phyloP scores from a whole-genome alignment of 331 rosid species.

The Stylosanthes scabra region DNA sequence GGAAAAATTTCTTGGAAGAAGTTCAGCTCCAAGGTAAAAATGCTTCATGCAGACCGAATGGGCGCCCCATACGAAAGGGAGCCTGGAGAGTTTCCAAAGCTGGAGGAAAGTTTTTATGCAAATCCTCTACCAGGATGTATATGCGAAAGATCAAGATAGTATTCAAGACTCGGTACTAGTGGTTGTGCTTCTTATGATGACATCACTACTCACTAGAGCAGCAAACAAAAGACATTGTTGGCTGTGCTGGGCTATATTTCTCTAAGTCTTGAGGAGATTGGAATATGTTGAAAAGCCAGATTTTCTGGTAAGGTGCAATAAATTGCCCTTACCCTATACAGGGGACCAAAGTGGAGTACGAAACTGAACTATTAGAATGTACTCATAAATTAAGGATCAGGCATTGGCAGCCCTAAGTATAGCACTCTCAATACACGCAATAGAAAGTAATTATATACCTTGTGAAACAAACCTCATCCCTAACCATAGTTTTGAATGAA shows the following conservation, averaged over 20 bases:
- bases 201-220: slow-evolving; percentile 34
- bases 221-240: slow-evolving; percentile 28
- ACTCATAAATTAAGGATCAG: slow-evolving; percentile 30
- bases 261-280: slow-evolving; percentile 28
- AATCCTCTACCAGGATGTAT: slow-evolving; percentile 93
- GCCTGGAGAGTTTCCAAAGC: slow-evolving; percentile 86
- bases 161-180: slow-evolving; percentile 26
- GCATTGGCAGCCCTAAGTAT: slow-evolving; percentile 32
- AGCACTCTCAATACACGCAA: slow-evolving; percentile 40
- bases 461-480: slow-evolving; percentile 45
- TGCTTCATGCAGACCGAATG: slow-evolving; percentile 65
- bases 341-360: slow-evolving; percentile 7
- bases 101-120: slow-evolving; percentile 97
- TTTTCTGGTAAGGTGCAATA: slow-evolving; percentile 28
- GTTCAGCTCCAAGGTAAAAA: slow-evolving; percentile 82
- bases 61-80: slow-evolving; percentile 85
- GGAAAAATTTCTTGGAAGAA: slow-evolving; percentile 85
- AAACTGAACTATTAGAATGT: slow-evolving; percentile 32
- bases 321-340: slow-evolving; percentile 32
- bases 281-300: slow-evolving; percentile 36
- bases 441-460: slow-evolving; percentile 43
- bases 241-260: slow-evolving; percentile 17
- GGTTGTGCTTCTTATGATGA: slow-evolving; percentile 26
- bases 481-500: slow-evolving; percentile 43
- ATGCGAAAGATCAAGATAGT: slow-evolving; percentile 63